Base-by-base conservation (phyloP, 768 basidiomycete species). In the Suillus tomentosus region DNA sequence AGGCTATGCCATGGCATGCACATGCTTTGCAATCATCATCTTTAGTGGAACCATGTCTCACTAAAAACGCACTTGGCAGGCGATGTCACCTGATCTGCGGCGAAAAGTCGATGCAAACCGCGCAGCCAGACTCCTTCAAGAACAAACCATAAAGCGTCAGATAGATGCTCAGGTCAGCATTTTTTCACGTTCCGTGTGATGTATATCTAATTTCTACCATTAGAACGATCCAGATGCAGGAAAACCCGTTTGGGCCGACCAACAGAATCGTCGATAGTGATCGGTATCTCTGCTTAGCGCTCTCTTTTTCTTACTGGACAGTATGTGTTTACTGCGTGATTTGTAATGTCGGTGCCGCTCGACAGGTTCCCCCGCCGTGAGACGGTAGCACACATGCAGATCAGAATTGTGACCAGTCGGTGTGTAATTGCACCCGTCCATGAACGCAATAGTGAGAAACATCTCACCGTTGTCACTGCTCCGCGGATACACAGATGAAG, bases 41-140 rank as follows among this genome's bases (percentile, higher is more conserved):
- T 58, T n/a, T 34, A 34, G n/a, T 63, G 31, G 60, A 36, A 24
- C 14, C 34, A n/a, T n/a, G 10, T 61, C 55, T 61, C 55, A 61
- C 22, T 19, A 63, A 45, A 47, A 61, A 45, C 62, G 31, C 66
- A 31, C 31, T 31, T 31, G 31, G 5, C 31, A 89, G 88, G 78
- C 80, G 72, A 80, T 90, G 80, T 81, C 88, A 24, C 88, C 89
- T 66, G 87, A 87, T 76, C 73, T 89, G 65, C 82, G 80, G 67
- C 81, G 84, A 55, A 85, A 84, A 68, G 88, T 90, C 19, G 89
- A 90, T 68, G 83, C 83, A 3, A 79, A 81, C 62, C 82, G 85
- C 42, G 81, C 81, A 17, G 76, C 82, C 9, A 81, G 89, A 37
- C 67, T 82, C 13, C 81, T 82, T 4, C 79, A 82, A 71, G 89